These are phyloP conservation scores for Metrosideros polymorpha DNA, from an alignment of 441 rosid genomes.

Conservation along the genomic window DNA sequence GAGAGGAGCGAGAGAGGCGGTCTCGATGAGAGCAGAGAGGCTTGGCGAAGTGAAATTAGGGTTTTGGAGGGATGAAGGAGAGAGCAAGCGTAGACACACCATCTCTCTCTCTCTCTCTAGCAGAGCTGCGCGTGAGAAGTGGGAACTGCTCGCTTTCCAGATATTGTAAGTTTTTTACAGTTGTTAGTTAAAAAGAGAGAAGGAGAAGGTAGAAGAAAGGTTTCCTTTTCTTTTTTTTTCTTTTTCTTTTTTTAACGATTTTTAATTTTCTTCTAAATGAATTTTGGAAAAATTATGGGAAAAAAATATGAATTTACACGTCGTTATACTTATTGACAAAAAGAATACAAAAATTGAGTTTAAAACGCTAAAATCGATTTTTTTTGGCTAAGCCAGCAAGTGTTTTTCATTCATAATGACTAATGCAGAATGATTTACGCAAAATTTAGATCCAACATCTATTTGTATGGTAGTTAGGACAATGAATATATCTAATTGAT, in stretches of 20 bases:
- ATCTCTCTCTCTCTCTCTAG: background rate
- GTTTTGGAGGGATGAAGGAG: slow-evolving; percentile 1
- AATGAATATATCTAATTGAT: too few relatives aligned
- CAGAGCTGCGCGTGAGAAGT: background rate
- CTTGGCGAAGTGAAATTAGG: slow-evolving; percentile 5
- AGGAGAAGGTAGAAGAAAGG: background rate
- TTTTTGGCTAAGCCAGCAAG: too few relatives aligned
- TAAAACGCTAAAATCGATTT: too few relatives aligned
- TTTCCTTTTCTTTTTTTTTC: rapidly evolving
- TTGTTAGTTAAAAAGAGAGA: background rate
- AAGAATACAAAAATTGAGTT: too few relatives aligned
- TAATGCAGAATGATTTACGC: too few relatives aligned
- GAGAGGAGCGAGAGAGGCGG: background rate
- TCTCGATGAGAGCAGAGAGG: background rate
- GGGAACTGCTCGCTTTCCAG: background rate
- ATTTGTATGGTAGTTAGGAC: too few relatives aligned
- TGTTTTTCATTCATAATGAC: too few relatives aligned
- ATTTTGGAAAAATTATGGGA: background rate
- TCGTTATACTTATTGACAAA: background rate
- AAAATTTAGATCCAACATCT: too few relatives aligned
- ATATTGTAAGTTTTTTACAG: background rate
- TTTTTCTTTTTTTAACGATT: too few relatives aligned
- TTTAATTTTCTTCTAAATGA: background rate
- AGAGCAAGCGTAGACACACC: background rate
- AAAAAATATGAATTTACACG: background rate